Conservation (phyloP, 2,329 filamentous ascomycete species). For the Didymosphaeria variabile region DNA sequence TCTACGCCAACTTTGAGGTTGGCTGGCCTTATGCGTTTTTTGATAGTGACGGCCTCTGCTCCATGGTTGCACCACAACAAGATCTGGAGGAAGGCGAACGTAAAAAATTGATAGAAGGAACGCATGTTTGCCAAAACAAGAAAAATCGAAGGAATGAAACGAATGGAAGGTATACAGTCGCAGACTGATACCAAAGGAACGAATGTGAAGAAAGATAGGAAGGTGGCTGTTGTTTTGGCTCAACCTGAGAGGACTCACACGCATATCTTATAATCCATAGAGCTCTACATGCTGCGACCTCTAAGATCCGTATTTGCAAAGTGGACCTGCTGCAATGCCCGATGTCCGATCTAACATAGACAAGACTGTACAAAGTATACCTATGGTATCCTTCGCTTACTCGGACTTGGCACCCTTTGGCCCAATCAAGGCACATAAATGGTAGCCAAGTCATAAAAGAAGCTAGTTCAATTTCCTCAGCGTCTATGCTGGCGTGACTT, state of each 20-base stretch:
- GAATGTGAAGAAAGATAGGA: conserved; percentile 9
- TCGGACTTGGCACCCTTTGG: too few species aligned
- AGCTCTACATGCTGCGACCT: neutral
- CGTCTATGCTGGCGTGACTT: too few species aligned
- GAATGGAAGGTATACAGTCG: neutral
- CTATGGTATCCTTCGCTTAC: too few species aligned
- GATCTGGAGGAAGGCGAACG: conserved; percentile 6
- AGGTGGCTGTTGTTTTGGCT: neutral
- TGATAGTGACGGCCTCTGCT: neutral
- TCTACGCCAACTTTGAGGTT: conserved; percentile 6
- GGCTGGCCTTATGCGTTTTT: neutral
- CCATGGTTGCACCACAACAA: conserved; percentile 1
- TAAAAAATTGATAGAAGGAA: neutral
- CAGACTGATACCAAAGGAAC: neutral
- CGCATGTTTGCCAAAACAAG: conserved; percentile 6
- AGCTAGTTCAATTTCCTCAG: too few species aligned
- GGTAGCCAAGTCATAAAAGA: too few species aligned
- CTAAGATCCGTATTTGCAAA: neutral
- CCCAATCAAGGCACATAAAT: too few species aligned
- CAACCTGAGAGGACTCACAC: neutral
- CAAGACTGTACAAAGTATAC: too few species aligned
- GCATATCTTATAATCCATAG: conserved; percentile 3
- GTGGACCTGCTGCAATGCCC: neutral
- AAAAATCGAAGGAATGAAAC: neutral
- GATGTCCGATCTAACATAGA: conserved; percentile 1